Evolutionary conservation across 192 early-diverging fungal genomes (phyloP).

Genomic region (Backusella tarrabulga): DNA sequence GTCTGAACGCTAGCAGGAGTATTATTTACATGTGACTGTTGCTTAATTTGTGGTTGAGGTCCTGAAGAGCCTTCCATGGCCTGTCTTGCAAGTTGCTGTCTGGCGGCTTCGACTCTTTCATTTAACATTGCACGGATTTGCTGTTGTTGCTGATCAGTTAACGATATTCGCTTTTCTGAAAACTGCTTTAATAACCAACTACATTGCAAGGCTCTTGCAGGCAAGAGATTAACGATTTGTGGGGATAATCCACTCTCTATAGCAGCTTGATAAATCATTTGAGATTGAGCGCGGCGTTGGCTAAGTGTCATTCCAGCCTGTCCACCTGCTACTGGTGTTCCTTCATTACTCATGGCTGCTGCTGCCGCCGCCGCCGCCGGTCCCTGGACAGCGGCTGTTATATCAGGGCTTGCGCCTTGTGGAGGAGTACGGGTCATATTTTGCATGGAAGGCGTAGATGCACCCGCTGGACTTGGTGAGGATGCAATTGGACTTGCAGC

Average conservation of each 20-base stretch:
- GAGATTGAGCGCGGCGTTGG: slow-evolving; percentile 16
- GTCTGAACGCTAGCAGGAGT: slow-evolving; percentile 3
- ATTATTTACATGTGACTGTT: slow-evolving; percentile 3
- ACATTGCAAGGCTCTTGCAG: slow-evolving; percentile 29
- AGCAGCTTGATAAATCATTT: slow-evolving; percentile 30
- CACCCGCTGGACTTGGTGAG: background rate
- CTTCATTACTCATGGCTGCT: background rate
- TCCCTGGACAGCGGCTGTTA: background rate
- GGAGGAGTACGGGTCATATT: background rate
- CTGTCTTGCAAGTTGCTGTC: slow-evolving; percentile 16
- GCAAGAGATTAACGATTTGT: slow-evolving; percentile 24
- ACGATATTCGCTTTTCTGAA: slow-evolving; percentile 10
- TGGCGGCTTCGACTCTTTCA: slow-evolving; percentile 15
- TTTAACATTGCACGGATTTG: slow-evolving; percentile 33
- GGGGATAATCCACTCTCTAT: slow-evolving; percentile 27
- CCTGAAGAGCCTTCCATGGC: background rate
- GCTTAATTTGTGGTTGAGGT: background rate
- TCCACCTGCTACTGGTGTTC: background rate
- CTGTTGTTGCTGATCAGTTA: slow-evolving; percentile 26
- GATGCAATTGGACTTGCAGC: background rate
- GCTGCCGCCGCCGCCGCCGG: background rate
- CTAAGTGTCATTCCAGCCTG: background rate
- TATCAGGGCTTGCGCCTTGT: background rate
- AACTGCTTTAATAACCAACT: slow-evolving; percentile 35
- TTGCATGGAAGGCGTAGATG: background rate